phyloP scores from a whole-genome alignment of 768 basidiomycete genomes.

The Boletus pseudo-olivaceus region DNA sequence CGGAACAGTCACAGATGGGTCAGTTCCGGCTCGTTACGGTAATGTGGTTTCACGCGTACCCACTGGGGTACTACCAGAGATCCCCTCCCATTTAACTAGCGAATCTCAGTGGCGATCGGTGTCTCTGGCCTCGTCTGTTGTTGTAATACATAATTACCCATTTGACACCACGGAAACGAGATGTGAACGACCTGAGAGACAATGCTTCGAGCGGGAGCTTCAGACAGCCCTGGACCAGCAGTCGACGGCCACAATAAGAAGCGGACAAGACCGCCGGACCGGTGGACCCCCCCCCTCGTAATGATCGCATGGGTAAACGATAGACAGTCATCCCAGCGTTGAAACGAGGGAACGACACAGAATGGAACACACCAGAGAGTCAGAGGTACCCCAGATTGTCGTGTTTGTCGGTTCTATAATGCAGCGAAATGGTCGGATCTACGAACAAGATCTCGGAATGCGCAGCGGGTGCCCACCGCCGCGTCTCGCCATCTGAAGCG shows the following conservation, averaged over 20 bases:
- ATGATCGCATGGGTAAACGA: constrained; percentile 19
- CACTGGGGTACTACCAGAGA: constrained; percentile 15
- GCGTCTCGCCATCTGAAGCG: constrained; percentile 6
- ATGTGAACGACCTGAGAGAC: constrained; percentile 2
- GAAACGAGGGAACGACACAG: constrained; percentile 7
- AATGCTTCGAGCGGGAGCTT: not conserved
- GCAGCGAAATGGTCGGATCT: constrained; percentile 19
- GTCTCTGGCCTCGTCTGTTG: not conserved
- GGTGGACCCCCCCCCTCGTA: constrained; percentile 8
- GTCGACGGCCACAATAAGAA: constrained; percentile 12
- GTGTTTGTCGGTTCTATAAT: not conserved
- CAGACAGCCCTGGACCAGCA: constrained; percentile 10
- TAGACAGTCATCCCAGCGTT: not conserved
- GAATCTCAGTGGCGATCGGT: constrained; percentile 26
- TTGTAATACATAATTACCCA: constrained; percentile 15
- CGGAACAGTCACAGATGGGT: constrained; percentile 17
- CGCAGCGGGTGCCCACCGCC: constrained; percentile 9
- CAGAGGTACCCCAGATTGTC: constrained; percentile 18
- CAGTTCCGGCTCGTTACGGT: constrained; percentile 26
- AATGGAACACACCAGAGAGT: constrained; percentile 17
- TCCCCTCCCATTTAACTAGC: constrained; percentile 3
- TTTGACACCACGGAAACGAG: constrained; percentile 4
- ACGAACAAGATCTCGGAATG: constrained; percentile 16
- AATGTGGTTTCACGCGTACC: constrained; percentile 14
- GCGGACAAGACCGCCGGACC: constrained; percentile 15